phyloP scores from a whole-genome alignment of 192 early-diverging fungal genomes.

The Podila epicladia region DNA sequence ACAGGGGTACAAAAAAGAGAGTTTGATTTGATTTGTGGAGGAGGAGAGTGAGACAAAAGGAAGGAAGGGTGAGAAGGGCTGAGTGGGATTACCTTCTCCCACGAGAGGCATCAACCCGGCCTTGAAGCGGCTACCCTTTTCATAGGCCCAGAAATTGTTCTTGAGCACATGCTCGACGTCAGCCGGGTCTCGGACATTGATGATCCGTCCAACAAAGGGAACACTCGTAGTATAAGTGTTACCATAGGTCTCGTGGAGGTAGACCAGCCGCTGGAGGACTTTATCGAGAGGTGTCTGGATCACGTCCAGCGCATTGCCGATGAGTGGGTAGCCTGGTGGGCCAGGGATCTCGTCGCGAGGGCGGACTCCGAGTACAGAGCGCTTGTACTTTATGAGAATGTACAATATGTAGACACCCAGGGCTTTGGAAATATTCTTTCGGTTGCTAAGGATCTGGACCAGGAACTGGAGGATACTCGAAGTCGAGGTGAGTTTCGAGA shows the following conservation, averaged over 20 bases:
- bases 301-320: constrained; percentile 26
- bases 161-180: constrained; percentile 42
- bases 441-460: background rate
- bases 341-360: constrained; percentile 21
- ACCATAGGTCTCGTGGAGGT: constrained; percentile 24
- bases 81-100: constrained; percentile 18
- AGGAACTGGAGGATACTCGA: constrained; percentile 5
- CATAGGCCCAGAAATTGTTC: constrained; percentile 48
- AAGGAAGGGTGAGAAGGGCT: too few relatives aligned
- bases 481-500: background rate
- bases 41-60: too few relatives aligned
- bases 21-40: too few relatives aligned
- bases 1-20: too few relatives aligned
- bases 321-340: constrained; percentile 12
- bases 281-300: constrained; percentile 1
- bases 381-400: constrained; percentile 34
- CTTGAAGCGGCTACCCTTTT: constrained; percentile 28
- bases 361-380: constrained; percentile 14
- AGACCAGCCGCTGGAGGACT: constrained; percentile 24
- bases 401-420: constrained; percentile 25
- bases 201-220: constrained; percentile 22
- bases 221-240: constrained; percentile 25
- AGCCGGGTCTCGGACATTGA: constrained; percentile 22
- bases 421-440: constrained; percentile 14
- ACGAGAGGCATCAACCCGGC: constrained; percentile 20